Evolutionary conservation across 202 grass and related monocot species (phyloP), one percentile per base, ranked within the genome.

Genomic region (Schoenoplectus triqueter): DNA sequence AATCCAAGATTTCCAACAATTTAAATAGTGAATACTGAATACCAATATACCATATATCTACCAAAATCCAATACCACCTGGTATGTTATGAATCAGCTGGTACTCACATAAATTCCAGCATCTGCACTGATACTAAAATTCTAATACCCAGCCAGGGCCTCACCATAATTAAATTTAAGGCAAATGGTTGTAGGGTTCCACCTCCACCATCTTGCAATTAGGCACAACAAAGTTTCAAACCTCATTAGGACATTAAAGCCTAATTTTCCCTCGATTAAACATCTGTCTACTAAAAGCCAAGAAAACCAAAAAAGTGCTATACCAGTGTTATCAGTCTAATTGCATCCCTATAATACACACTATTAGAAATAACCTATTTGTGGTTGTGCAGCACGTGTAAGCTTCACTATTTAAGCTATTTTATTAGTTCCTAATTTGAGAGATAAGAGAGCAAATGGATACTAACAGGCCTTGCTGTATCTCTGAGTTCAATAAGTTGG

Each of bases 391-490:
- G 2, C 2, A 59, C 40, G 22, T 59, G 73, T 60, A 40, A 42
- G 52, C 42, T 78, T 57, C 54, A 42, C 31, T 42, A 14, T 60
- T 41, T 47, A 44, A 80, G 46, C 78, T 65, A 59, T 59, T 14
- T 82, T 72, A 39, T 4, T 52, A 80, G 73, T 49, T 39, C 64
- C 13, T 69, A 54, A 10, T 45, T 67, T 21, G 13, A 80, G 88
- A 87, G 42, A 81, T 80, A 54, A 80, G 63, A 83, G 84, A 39
- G 87, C 78, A 55, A 31, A 90, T 67, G 82, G 77, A 89, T 89
- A 95, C 93, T 98, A 82, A 98, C 95, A 85, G 93, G 93, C 78
- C 93, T 93, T 86, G 88, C 84, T 86, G 91, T 92, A 85, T 95
- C 95, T 66, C 90, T 87, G 69, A 94, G 93, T 84, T 98, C 90